Evolutionary conservation across 306 rosid species (phyloP).

Genomic region (Quercus ilex): DNA sequence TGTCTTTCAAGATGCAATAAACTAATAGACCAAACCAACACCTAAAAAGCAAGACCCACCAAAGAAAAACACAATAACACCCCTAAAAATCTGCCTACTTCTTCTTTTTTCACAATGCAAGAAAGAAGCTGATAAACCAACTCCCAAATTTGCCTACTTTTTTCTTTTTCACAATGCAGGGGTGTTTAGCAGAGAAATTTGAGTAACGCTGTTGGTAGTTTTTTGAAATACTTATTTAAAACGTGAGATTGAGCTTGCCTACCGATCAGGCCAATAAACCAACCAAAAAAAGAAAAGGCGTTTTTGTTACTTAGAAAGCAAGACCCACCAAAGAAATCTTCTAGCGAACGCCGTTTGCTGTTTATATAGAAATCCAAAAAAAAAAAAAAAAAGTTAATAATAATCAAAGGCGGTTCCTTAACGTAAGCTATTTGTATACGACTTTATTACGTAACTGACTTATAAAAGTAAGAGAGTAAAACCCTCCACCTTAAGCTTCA

Average conservation of each 20-base stretch:
- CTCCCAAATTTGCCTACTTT: not conserved
- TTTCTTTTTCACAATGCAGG: not conserved
- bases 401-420: not conserved
- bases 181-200: no score
- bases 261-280: no score
- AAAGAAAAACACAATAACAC: not conserved
- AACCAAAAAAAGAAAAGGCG: not conserved
- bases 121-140: no score
- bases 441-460: conserved; percentile 8
- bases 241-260: no score
- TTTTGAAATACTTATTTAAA: no score
- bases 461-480: conserved; percentile 35
- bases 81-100: not conserved
- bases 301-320: no score
- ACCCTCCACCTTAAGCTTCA: not conserved
- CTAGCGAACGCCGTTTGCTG: no score
- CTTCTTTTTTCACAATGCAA: not conserved
- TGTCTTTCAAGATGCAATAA: not conserved
- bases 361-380: not conserved
- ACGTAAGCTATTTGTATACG: not conserved
- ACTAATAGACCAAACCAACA: not conserved
- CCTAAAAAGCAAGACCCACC: not conserved
- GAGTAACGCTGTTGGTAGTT: no score
- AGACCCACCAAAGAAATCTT: not conserved
- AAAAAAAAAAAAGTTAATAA: not conserved